Percentiles rank a stretch among this genome's conserved stretches.
Conservation (phyloP, 1,284 basidiomycete species). For the Boletus smithii region DNA sequence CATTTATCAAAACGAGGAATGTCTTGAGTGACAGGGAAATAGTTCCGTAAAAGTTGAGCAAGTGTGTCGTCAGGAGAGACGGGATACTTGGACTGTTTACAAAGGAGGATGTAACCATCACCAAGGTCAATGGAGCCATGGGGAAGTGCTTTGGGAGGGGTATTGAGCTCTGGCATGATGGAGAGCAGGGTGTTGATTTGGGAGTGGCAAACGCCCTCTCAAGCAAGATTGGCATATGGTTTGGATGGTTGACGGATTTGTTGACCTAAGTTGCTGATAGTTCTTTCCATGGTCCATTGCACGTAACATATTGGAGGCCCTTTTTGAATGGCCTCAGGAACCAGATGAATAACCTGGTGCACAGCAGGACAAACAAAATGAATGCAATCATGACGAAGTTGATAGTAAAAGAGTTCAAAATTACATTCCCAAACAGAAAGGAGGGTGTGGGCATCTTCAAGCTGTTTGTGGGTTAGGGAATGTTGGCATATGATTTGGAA, state of each 20-base stretch:
- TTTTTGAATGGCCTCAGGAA: neutral
- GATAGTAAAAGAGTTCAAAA: neutral
- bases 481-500: slow-evolving; percentile 1
- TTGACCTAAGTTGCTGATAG: slow-evolving; percentile 9
- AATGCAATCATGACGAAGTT: neutral
- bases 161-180: neutral
- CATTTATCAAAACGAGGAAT: neutral
- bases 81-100: neutral
- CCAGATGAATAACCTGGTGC: neutral
- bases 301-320: slow-evolving; percentile 9
- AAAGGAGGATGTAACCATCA: neutral
- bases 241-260: slow-evolving; percentile 2
- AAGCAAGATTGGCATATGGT: neutral
- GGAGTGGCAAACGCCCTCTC: neutral
- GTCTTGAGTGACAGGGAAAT: neutral
- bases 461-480: neutral
- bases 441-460: neutral
- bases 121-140: neutral
- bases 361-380: neutral
- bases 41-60: neutral
- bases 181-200: neutral
- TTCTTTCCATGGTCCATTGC: slow-evolving; percentile 16
- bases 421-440: neutral
- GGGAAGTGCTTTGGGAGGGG: neutral
- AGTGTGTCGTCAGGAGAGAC: neutral